These are phyloP conservation scores for Jasminum sambac DNA, from an alignment of 257 asterid species.

Conservation along the genomic window DNA sequence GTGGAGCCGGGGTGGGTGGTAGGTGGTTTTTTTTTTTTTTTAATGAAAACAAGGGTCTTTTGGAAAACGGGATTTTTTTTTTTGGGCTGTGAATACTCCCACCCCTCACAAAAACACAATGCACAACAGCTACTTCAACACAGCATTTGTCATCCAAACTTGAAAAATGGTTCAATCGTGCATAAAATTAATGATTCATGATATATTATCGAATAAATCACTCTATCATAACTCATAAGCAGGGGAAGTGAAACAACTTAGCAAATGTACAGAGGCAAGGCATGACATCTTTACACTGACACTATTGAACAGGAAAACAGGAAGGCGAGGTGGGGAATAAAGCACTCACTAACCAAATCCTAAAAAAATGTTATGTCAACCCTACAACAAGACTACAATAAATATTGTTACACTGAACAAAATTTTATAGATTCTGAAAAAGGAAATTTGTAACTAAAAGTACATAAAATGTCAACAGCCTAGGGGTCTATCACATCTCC, in stretches of 20 bases:
- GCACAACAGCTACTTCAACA: too few relatives aligned
- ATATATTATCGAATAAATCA: background rate
- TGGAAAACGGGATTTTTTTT: too few relatives aligned
- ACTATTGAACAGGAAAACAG: background rate
- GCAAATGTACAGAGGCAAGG: conserved; percentile 22
- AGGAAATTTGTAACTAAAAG: conserved; percentile 21
- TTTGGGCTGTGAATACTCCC: too few relatives aligned
- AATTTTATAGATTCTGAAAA: conserved; percentile 21
- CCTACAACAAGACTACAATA: conserved; percentile 29
- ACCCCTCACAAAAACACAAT: too few relatives aligned
- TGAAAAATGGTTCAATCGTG: too few relatives aligned
- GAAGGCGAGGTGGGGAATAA: background rate
- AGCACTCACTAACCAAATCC: conserved; percentile 28
- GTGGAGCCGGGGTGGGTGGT: too few relatives aligned
- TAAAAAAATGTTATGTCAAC: conserved; percentile 18
- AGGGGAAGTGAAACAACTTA: background rate
- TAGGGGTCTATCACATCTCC: conserved; percentile 12
- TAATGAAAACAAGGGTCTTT: too few relatives aligned
- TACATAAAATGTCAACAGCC: conserved; percentile 19
- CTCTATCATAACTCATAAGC: background rate
- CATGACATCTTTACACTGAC: conserved; percentile 21
- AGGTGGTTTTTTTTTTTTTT: too few relatives aligned
- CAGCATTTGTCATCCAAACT: too few relatives aligned
- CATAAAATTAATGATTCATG: background rate
- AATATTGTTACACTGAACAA: conserved; percentile 26